A percentile compares a stretch with the other conserved stretches of the same genome.
phyloP scores from a whole-genome alignment of 495 filamentous ascomycete genomes.

The Lichenothelia convexa region DNA sequence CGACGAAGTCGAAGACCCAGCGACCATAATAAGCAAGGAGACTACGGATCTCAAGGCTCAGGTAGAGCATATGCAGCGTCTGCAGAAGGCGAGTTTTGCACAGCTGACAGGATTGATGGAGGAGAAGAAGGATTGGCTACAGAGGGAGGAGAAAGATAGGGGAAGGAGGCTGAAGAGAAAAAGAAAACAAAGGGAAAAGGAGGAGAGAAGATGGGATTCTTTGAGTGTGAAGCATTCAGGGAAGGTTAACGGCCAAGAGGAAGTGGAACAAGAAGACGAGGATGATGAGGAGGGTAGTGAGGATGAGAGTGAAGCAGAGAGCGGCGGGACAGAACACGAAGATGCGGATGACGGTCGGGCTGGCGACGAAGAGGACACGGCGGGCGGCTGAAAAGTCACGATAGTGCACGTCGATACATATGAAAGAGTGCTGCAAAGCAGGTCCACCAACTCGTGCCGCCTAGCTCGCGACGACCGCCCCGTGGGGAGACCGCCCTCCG shows the following conservation, averaged over 20 bases:
- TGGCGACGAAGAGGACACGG: too few species aligned
- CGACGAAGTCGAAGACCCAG: constrained; percentile 3
- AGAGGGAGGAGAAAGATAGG: constrained; percentile 9
- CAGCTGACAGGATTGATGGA: constrained; percentile 18
- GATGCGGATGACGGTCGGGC: too few species aligned
- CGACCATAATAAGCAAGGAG: constrained; percentile 6
- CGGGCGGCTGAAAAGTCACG: too few species aligned
- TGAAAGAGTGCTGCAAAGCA: too few species aligned
- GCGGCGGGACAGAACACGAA: neutral
- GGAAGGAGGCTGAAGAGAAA: constrained; percentile 5
- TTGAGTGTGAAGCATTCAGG: too few species aligned
- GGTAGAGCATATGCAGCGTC: constrained; percentile 17
- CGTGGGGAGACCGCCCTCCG: too few species aligned
- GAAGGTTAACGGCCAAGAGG: constrained; percentile 8
- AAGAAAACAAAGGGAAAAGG: constrained; percentile 12
- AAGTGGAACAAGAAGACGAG: constrained; percentile 4
- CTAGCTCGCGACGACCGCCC: too few species aligned
- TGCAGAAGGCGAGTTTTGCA: constrained; percentile 20
- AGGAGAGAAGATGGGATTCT: constrained; percentile 4
- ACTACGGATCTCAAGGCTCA: constrained; percentile 15
- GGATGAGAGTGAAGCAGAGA: constrained; percentile 2
- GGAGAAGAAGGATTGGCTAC: constrained; percentile 17
- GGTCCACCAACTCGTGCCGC: too few species aligned
- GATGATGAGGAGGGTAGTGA: neutral
- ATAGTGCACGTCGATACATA: too few species aligned